Evolutionary conservation across 805 yeast species (phyloP).

Genomic region (Maudiozyma turicensis): DNA sequence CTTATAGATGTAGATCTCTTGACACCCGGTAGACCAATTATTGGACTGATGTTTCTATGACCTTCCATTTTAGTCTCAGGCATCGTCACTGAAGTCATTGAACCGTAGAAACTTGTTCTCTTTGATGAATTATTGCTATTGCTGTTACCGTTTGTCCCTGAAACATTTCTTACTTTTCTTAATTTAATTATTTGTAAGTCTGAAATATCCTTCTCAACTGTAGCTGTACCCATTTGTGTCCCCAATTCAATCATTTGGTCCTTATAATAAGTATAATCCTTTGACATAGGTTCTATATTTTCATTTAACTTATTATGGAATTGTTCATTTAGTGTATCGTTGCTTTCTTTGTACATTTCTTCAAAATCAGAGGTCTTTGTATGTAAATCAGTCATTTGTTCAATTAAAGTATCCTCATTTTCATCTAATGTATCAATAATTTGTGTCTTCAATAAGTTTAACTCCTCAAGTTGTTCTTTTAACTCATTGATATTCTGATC

Average conservation of each 20-base stretch:
- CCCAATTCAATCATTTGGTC: neutral
- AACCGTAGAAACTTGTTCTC: constrained; percentile 8
- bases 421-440: neutral
- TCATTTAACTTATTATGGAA: neutral
- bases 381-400: neutral
- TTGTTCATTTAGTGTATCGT: neutral
- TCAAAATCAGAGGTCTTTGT: neutral
- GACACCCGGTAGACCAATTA: constrained; percentile 10
- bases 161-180: constrained; percentile 1
- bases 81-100: neutral
- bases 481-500: constrained; percentile 8
- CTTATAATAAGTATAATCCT: neutral
- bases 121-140: neutral
- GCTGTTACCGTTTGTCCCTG: neutral
- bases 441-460: neutral
- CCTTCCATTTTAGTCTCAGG: neutral
- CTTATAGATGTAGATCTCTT: constrained; percentile 9
- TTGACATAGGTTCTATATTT: neutral
- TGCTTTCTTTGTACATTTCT: neutral
- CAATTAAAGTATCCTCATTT: constrained; percentile 1
- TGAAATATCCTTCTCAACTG: neutral
- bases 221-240: neutral
- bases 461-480: constrained; percentile 1
- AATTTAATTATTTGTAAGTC: neutral
- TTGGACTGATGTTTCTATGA: neutral